Conservation (phyloP, 768 basidiomycete species). For the Punctularia strigosozonata region DNA sequence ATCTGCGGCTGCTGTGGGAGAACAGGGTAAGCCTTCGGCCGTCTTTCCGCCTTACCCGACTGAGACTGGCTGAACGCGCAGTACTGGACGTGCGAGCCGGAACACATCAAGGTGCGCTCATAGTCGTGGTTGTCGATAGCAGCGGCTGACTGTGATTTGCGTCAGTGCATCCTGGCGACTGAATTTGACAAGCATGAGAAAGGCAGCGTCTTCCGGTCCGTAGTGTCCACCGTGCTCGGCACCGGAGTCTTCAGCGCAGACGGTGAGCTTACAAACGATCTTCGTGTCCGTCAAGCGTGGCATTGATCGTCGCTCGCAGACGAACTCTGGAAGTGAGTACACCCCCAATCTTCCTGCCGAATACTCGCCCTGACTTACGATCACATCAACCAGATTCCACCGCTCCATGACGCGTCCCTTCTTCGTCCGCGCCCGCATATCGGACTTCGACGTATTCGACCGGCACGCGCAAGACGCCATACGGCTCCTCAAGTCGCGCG, state of each 20-base stretch:
- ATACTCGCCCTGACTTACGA: background rate
- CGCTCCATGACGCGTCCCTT: constrained; percentile 26
- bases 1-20: constrained; percentile 19
- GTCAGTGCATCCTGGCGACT: constrained; percentile 29
- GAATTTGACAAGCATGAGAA: constrained; percentile 32
- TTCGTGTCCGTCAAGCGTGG: background rate
- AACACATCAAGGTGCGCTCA: constrained; percentile 27
- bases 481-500: constrained; percentile 26
- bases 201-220: constrained; percentile 24
- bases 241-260: constrained; percentile 47
- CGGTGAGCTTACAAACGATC: constrained; percentile 22
- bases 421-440: constrained; percentile 33
- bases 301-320: constrained; percentile 5
- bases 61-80: constrained; percentile 12
- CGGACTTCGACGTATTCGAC: constrained; percentile 52
- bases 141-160: constrained; percentile 1
- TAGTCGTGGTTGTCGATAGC: background rate
- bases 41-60: too few relatives aligned
- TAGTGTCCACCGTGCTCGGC: constrained; percentile 26
- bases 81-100: constrained; percentile 38
- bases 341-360: background rate
- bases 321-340: constrained; percentile 18
- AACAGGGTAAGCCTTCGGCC: too few relatives aligned
- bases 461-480: constrained; percentile 37
- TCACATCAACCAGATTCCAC: constrained; percentile 13